Conservation (phyloP, 805 yeast genomes). For the Komagataella pastoris region DNA sequence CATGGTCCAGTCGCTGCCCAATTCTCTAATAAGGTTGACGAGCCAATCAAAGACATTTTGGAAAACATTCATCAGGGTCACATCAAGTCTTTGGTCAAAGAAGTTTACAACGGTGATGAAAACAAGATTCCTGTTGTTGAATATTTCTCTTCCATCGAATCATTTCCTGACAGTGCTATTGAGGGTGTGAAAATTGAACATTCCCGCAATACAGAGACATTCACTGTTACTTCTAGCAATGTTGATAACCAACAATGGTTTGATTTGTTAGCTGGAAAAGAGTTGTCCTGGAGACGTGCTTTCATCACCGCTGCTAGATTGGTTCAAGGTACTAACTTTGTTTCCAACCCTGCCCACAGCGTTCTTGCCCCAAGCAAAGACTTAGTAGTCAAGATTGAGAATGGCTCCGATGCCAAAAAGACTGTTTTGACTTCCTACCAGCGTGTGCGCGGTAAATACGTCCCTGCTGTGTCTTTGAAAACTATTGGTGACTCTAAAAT, state of each 20-base stretch:
- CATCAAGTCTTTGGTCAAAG: constrained; percentile 52
- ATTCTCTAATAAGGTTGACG: constrained; percentile 74
- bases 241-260: constrained; percentile 44
- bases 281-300: constrained; percentile 84
- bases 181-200: constrained; percentile 10
- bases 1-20: constrained; percentile 99
- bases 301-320: constrained; percentile 65
- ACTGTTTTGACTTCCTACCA: constrained; percentile 57
- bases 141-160: constrained; percentile 39
- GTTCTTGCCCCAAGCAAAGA: constrained; percentile 64
- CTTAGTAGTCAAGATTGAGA: constrained; percentile 45
- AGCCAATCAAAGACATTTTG: constrained; percentile 84
- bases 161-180: constrained; percentile 10
- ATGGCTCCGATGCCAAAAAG: constrained; percentile 36
- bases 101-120: constrained; percentile 57
- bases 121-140: constrained; percentile 77
- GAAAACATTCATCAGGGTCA: constrained; percentile 88
- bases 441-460: constrained; percentile 54
- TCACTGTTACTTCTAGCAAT: constrained; percentile 18
- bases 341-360: constrained; percentile 65
- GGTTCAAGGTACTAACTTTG: constrained; percentile 77
- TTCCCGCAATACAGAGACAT: neutral
- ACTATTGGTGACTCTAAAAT: constrained; percentile 38
- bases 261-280: constrained; percentile 63
- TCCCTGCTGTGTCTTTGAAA: constrained; percentile 53